Conservation (phyloP, 2,329 filamentous ascomycete genomes). For the Hypomyces rosellus region DNA sequence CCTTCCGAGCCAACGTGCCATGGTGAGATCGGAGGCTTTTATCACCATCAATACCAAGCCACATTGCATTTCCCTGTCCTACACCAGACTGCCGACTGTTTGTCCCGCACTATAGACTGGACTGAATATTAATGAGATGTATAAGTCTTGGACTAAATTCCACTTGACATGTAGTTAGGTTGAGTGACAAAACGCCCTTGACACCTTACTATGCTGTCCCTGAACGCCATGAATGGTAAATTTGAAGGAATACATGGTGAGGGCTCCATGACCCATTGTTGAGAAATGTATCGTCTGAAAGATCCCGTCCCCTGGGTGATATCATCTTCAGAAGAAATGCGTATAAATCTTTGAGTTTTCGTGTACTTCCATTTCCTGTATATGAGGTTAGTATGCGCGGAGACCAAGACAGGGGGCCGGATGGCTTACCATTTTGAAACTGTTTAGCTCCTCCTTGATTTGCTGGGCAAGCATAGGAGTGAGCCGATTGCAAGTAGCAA, state of each 20-base stretch:
- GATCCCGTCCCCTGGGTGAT: slow-evolving; percentile 16
- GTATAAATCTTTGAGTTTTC: slow-evolving; percentile 99
- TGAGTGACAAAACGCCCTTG: slow-evolving; percentile 43
- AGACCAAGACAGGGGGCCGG: neutral
- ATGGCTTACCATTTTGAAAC: slow-evolving; percentile 76
- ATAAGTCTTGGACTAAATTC: slow-evolving; percentile 31
- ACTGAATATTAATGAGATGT: slow-evolving; percentile 31
- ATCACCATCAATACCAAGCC: neutral
- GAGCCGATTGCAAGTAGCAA: slow-evolving; percentile 95
- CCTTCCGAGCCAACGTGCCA: neutral
- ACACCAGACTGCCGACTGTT: neutral
- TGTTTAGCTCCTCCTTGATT: slow-evolving; percentile 99
- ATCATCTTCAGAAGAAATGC: slow-evolving; percentile 85
- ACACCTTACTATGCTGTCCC: slow-evolving; percentile 55
- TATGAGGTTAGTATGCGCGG: slow-evolving; percentile 30
- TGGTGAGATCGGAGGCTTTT: neutral
- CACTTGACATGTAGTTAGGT: slow-evolving; percentile 30
- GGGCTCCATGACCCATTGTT: slow-evolving; percentile 17
- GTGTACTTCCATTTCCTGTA: slow-evolving; percentile 98
- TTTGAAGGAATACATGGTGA: slow-evolving; percentile 46
- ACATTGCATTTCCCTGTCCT: neutral
- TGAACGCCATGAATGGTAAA: slow-evolving; percentile 46
- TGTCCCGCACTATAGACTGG: slow-evolving; percentile 2
- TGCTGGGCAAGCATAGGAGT: slow-evolving; percentile 97
- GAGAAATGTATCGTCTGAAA: slow-evolving; percentile 22